phyloP scores from a whole-genome alignment of 2,329 filamentous ascomycete species.

The Trichoderma koningiopsis region DNA sequence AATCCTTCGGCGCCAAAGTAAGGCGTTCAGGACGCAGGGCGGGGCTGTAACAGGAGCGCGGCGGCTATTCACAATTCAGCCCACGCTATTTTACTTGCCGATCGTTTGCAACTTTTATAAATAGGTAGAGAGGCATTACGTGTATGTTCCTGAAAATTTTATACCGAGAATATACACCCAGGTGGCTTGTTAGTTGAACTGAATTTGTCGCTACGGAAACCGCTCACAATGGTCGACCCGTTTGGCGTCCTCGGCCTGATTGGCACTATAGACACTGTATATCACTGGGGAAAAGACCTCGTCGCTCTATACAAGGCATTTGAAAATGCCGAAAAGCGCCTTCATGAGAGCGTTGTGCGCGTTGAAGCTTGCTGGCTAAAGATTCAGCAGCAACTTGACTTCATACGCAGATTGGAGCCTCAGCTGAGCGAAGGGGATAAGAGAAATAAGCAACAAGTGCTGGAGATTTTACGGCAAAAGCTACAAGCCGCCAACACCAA shows the following conservation, averaged over 20 bases:
- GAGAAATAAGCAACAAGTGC: constrained; percentile 27
- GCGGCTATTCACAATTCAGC: constrained; percentile 5
- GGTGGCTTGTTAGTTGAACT: neutral
- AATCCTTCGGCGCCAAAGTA: neutral
- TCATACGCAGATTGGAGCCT: constrained; percentile 26
- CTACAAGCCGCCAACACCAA: constrained; percentile 27
- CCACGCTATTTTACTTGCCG: neutral
- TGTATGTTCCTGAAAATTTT: neutral
- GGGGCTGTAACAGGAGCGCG: neutral
- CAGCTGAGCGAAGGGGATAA: constrained; percentile 29
- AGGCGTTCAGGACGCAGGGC: neutral
- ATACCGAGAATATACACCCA: neutral
- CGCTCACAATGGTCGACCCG: neutral
- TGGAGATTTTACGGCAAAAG: constrained; percentile 29
- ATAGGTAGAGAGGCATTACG: neutral
- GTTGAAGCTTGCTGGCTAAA: constrained; percentile 30
- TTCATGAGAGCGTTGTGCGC: constrained; percentile 28
- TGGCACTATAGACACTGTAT: neutral
- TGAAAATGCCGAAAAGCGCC: constrained; percentile 15
- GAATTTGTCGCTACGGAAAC: neutral
- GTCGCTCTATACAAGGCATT: constrained; percentile 22
- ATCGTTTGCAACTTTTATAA: neutral
- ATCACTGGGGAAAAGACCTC: constrained; percentile 15
- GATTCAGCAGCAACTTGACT: constrained; percentile 29
- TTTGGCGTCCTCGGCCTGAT: neutral